Base-by-base conservation (phyloP, 2,329 filamentous ascomycete species). In the Xylaria digitata region DNA sequence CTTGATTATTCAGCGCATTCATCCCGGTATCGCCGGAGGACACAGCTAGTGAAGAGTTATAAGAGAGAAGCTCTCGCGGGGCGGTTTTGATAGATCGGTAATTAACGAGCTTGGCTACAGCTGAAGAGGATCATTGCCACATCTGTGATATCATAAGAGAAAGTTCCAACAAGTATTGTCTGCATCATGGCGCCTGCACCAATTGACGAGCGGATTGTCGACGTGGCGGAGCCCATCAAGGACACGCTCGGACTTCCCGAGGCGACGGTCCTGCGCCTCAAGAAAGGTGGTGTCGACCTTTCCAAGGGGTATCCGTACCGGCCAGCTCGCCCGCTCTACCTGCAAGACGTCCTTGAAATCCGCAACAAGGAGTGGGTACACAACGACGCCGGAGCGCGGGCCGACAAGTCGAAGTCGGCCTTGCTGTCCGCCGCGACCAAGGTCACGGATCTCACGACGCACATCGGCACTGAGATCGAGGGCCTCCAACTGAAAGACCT, bases 291-390 rank as follows among this genome's bases (percentile, higher is more conserved):
- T 1, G 85, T 93, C 60, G 89, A 93, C 74, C 81, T 93, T 1
- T 90, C 88, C 0, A 80, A 87, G 0, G 91, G 90, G 0, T 93
- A 93, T 70, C 91, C 91, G 0, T 92, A 92, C 72, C 86, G 90
- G 0, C 90, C 90, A 1, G 85, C 87, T 0, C 84, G 84, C 54
- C 90, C 91, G 0, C 80, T 92, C 0, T 93, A 89, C 71, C 80
- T 92, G 0, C 87, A 93, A 63, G 90, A 93, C 70, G 88, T 90
- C 2, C 87, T 87, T 78, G 86, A 86, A 54, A 90, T 93, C 74
- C 82, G 90, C 19, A 82, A 86, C 75, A 77, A 84, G 64, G 85
- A 85, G 68, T 85, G 84, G 30, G 77, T 80, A 19, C 83, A 90
- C 63, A 72, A 85, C 11, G 90, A 92, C 57, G 84, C 88, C 0